phyloP scores from a whole-genome alignment of 148 eudicot genomes.

The Silene uniflora region DNA sequence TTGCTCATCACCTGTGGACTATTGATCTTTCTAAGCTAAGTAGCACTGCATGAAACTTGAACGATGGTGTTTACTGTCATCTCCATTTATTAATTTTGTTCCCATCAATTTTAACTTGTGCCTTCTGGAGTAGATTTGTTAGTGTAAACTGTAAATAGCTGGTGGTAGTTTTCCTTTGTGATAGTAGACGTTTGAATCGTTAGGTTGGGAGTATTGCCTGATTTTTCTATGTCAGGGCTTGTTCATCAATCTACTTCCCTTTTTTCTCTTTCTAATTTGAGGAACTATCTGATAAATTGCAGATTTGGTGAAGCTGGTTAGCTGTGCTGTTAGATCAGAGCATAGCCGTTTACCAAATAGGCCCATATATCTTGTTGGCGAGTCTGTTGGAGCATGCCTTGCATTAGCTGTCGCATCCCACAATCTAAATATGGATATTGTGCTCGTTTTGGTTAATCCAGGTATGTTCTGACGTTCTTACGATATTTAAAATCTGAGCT shows the following conservation, averaged over 20 bases:
- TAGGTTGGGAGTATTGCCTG: neutral
- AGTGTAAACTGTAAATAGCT: too few species aligned
- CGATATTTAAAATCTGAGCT: neutral
- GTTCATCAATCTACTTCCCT: neutral
- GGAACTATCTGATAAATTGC: constrained; percentile 14
- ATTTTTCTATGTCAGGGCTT: neutral
- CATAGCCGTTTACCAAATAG: constrained; percentile 41
- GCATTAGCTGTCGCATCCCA: constrained; percentile 81
- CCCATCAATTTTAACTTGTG: too few species aligned
- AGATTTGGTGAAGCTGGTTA: constrained; percentile 61
- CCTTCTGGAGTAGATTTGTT: too few species aligned
- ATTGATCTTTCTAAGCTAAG: too few species aligned
- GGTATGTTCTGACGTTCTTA: constrained; percentile 23
- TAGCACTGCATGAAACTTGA: too few species aligned
- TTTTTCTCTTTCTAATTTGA: neutral
- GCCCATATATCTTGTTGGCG: constrained; percentile 79
- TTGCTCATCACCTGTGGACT: too few species aligned
- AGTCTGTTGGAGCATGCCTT: constrained; percentile 80
- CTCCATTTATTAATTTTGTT: too few species aligned
- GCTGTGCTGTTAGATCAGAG: constrained; percentile 45
- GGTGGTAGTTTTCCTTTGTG: neutral
- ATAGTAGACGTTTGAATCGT: neutral
- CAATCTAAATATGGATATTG: constrained; percentile 55
- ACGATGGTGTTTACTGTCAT: too few species aligned
- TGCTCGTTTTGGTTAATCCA: constrained; percentile 38